A percentile compares a stretch with the other conserved stretches of the same genome.
These are phyloP conservation scores for Fulvia fulva DNA, from an alignment of 2,329 filamentous ascomycete species.

Conservation along the genomic window DNA sequence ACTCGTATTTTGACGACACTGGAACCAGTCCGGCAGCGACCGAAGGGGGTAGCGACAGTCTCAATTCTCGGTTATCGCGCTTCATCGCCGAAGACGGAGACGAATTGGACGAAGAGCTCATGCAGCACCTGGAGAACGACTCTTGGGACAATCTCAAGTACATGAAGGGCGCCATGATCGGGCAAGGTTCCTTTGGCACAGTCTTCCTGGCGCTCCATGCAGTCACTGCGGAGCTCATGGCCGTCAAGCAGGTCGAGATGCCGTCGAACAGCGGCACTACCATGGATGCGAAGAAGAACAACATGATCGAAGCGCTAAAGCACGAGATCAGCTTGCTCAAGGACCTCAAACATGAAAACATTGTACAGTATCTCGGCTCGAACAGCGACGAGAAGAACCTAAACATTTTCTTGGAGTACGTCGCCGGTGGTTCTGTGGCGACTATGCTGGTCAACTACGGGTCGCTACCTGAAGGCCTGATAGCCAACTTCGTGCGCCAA, in stretches of 20 bases:
- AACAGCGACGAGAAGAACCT: constrained; percentile 86
- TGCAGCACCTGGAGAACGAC: constrained; percentile 85
- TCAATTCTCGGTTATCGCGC: constrained; percentile 78
- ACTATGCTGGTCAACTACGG: constrained; percentile 99
- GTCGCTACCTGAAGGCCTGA: constrained; percentile 84
- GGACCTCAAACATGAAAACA: constrained; percentile 92
- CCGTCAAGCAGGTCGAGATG: constrained; percentile 95
- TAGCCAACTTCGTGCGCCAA: constrained; percentile 94
- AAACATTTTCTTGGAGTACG: constrained; percentile 99
- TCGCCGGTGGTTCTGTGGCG: constrained; percentile 93
- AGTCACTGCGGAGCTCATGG: constrained; percentile 93
- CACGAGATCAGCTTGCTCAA: constrained; percentile 92
- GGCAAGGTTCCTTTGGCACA: constrained; percentile 92
- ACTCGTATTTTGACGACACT: constrained; percentile 82
- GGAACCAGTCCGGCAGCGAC: constrained; percentile 62
- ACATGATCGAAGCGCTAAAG: constrained; percentile 96
- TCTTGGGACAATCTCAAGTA: constrained; percentile 97
- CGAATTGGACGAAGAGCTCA: constrained; percentile 82
- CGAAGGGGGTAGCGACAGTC: constrained; percentile 52
- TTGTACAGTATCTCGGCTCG: constrained; percentile 95
- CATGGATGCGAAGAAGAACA: constrained; percentile 87
- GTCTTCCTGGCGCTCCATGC: constrained; percentile 94
- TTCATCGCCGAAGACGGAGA: constrained; percentile 87
- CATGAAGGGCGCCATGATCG: constrained; percentile 98
- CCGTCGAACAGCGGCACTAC: constrained; percentile 73